Conservation (phyloP, 345 rosid genomes). For the Lenwebbia sp. region DNA sequence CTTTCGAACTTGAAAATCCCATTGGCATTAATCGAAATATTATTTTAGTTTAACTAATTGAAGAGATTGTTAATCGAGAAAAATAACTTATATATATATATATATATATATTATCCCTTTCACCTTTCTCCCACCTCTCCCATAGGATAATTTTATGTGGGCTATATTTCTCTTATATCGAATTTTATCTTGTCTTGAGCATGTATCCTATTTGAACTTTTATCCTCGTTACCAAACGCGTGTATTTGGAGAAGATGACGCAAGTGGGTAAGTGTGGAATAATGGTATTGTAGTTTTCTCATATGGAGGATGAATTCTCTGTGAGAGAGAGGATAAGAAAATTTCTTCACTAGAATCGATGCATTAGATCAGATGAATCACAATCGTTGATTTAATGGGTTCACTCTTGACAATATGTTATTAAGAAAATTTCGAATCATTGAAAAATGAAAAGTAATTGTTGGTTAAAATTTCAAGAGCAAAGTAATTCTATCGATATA, state of each 20-base stretch:
- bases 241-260: accelerated
- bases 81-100: no score
- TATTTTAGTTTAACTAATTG: no score
- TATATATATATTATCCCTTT: no score
- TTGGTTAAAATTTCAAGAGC: not conserved
- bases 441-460: not conserved
- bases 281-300: not conserved
- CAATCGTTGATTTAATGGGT: not conserved
- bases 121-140: no score
- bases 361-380: not conserved
- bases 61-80: no score
- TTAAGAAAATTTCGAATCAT: not conserved
- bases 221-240: no score
- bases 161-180: no score
- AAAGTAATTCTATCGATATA: not conserved
- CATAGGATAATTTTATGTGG: no score
- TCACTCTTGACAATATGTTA: not conserved
- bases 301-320: accelerated
- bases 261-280: not conserved
- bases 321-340: not conserved
- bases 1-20: no score
- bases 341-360: accelerated
- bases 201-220: no score
- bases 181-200: no score
- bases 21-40: no score